Evolutionary conservation across 176 grass and related monocot species (phyloP).

Genomic region (Oryza officinalis): DNA sequence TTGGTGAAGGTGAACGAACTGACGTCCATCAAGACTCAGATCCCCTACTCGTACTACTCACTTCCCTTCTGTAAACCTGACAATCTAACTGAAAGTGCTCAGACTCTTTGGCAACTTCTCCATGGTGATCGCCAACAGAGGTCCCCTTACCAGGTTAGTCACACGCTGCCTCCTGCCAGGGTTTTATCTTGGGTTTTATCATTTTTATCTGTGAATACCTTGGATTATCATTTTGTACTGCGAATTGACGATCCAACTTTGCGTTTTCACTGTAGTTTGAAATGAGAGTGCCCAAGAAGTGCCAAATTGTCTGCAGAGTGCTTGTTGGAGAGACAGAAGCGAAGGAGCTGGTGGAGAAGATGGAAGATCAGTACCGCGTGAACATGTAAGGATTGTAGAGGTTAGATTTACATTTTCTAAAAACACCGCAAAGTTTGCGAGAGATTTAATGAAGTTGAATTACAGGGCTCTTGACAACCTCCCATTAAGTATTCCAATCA

Average conservation of each 20-base stretch:
- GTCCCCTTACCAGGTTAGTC: slow-evolving; percentile 41
- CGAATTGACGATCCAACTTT: neutral
- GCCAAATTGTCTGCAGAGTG: slow-evolving; percentile 30
- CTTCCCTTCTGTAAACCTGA: slow-evolving; percentile 43
- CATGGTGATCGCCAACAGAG: slow-evolving; percentile 43
- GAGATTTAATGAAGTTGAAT: neutral
- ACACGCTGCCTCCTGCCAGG: neutral
- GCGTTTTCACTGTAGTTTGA: slow-evolving; percentile 19
- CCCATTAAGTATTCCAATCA: slow-evolving; percentile 28
- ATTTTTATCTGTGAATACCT: too few species aligned
- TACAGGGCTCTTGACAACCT: slow-evolving; percentile 45
- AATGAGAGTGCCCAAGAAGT: slow-evolving; percentile 35
- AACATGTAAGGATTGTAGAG: slow-evolving; percentile 18
- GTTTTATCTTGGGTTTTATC: neutral
- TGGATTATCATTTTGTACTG: neutral
- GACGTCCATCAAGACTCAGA: slow-evolving; percentile 35
- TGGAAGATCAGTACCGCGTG: slow-evolving; percentile 32
- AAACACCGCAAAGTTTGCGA: neutral
- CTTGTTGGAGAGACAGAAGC: slow-evolving; percentile 12
- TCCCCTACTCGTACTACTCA: slow-evolving; percentile 46
- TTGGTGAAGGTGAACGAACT: slow-evolving; percentile 44
- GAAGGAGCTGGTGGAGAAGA: slow-evolving; percentile 38
- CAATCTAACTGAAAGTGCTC: slow-evolving; percentile 23
- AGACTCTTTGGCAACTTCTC: slow-evolving; percentile 40
- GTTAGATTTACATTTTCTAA: slow-evolving; percentile 2